Base-by-base conservation (phyloP, 2,329 filamentous ascomycete genomes). In the Claviceps paspali region DNA sequence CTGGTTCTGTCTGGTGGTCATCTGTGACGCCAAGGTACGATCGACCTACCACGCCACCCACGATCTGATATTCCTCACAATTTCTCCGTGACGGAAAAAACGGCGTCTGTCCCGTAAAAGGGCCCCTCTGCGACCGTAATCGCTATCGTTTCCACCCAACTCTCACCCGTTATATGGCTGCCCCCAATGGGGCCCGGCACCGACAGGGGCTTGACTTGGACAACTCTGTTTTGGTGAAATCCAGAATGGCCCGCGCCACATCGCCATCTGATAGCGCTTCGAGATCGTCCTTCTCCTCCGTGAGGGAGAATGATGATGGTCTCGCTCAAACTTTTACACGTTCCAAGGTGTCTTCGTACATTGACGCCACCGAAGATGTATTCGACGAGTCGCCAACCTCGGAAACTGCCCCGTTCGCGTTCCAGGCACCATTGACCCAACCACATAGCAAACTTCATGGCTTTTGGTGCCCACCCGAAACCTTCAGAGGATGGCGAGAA, bases 271-370 rank as follows among this genome's bases (percentile, higher is more conserved):
- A 62, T 35, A 54, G 55, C 47, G 59, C 52, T 36, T 58, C 56
- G 4, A 67, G 71, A 41, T 68, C 68, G 22, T 76, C 72, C 40
- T 76, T 76, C 56, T 76, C 72, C 22, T 76, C 72, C 32, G 70
- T 76, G 41, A 64, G 72, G 42, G 72, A 76, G 59, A 67, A 69
- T 52, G 69, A 73, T 49, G 63, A 65, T 46, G 67, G 68, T 42
- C 56, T 76, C 22, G 66, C 70, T 39, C 75, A 79, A 59, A 70
- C 68, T 38, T 79, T 79, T 45, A 77, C 73, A 35, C 66, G 66
- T 38, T 70, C 70, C 51, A 78, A 76, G 54, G 58, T 76, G 43
- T 78, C 74, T 26, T 73, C 69, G 38, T 76, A 75, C 49, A 61
- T 61, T 32, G 55, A 59, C 39, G 53, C 54, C 21, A 55, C 62